These are phyloP conservation scores for Opeltia flavorubescens DNA, from an alignment of 495 filamentous ascomycete genomes.

Conservation along the genomic window DNA sequence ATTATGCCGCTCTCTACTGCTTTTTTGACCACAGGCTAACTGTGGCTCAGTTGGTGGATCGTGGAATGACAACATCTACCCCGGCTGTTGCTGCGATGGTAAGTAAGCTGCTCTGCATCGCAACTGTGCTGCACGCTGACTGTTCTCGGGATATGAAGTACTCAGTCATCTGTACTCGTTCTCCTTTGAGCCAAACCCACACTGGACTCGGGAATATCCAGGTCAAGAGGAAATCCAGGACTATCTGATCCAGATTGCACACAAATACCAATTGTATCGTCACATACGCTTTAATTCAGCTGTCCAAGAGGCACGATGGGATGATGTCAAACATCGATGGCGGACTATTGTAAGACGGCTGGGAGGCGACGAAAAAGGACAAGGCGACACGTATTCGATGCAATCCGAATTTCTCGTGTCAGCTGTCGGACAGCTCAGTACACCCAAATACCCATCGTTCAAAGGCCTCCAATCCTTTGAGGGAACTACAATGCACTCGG, in stretches of 20 bases:
- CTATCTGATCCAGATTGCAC: conserved; percentile 4
- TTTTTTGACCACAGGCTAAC: too few relatives aligned
- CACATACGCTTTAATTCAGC: conserved; percentile 41
- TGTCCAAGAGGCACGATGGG: conserved; percentile 40
- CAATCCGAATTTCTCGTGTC: conserved; percentile 45
- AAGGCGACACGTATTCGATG: conserved; percentile 27
- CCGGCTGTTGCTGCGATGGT: too few relatives aligned
- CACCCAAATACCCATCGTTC: too few relatives aligned
- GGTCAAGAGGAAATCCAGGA: conserved; percentile 47
- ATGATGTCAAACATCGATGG: too few relatives aligned
- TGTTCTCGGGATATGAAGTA: too few relatives aligned
- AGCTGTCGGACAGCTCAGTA: conserved; percentile 50
- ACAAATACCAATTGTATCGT: conserved; percentile 9
- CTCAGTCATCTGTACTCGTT: too few relatives aligned
- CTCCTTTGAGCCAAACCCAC: too few relatives aligned
- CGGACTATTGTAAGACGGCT: conserved; percentile 26
- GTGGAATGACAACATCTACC: too few relatives aligned
- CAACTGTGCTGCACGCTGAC: too few relatives aligned
- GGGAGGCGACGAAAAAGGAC: conserved; percentile 35
- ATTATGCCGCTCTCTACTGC: too few relatives aligned
- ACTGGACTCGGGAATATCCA: conserved; percentile 51
- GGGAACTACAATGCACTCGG: conserved; percentile 37
- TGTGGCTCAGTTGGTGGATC: too few relatives aligned
- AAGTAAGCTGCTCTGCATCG: too few relatives aligned
- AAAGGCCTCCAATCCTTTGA: conserved; percentile 35